phyloP scores from a whole-genome alignment of 257 asterid genomes.

The Dorcoceras hygrometricum region DNA sequence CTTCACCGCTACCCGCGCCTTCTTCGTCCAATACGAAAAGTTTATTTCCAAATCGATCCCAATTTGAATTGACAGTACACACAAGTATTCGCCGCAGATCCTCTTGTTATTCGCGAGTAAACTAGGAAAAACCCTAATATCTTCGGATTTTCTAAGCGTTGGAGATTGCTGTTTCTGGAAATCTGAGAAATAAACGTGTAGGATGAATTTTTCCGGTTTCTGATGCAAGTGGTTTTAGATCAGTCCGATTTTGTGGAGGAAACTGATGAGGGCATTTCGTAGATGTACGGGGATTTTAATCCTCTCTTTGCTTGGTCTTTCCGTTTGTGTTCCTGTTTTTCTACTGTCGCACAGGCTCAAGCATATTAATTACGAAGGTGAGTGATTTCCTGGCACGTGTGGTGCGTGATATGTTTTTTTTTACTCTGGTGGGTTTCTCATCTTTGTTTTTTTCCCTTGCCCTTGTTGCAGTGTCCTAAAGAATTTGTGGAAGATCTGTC shows the following conservation, averaged over 20 bases:
- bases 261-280: conserved; percentile 65
- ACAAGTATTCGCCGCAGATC: conserved; percentile 32
- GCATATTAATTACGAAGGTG: conserved; percentile 56
- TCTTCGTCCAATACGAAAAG: conserved; percentile 30
- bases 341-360: conserved; percentile 63
- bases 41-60: not conserved
- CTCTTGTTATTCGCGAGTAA: conserved; percentile 7
- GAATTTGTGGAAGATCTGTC: conserved; percentile 76
- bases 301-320: conserved; percentile 75
- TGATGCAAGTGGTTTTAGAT: conserved; percentile 39
- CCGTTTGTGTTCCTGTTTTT: conserved; percentile 57
- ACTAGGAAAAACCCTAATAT: conserved; percentile 37
- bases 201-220: not conserved
- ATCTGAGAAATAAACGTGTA: not conserved
- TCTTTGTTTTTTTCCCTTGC: not conserved
- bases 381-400: not conserved
- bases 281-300: conserved; percentile 75
- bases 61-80: conserved; percentile 13
- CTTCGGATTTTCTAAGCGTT: conserved; percentile 11
- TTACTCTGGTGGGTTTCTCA: too few relatives aligned
- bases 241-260: conserved; percentile 20
- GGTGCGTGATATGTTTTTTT: conserved; percentile 6
- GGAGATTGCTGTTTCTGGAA: conserved; percentile 23
- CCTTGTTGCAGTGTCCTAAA: conserved; percentile 49
- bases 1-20: conserved; percentile 44